A percentile compares a stretch with the other conserved stretches of the same genome.
phyloP scores from a whole-genome alignment of 2,329 filamentous ascomycete species.

The Penicillium occitanis region DNA sequence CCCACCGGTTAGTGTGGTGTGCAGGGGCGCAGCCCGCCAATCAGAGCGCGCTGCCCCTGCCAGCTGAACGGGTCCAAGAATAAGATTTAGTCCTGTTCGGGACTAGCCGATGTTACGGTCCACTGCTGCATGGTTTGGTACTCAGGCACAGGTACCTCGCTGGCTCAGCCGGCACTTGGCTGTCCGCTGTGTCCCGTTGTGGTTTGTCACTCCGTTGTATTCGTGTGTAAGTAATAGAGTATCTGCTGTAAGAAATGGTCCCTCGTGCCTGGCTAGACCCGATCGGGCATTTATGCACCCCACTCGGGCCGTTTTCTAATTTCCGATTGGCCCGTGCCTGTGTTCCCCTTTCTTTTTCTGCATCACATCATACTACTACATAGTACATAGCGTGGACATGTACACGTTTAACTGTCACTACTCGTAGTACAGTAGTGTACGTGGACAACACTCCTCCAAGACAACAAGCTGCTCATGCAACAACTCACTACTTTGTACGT shows the following conservation, averaged over 20 bases:
- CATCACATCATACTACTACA: no score
- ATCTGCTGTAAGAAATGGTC: neutral
- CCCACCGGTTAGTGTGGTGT: neutral
- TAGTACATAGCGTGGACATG: neutral
- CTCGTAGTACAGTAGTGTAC: neutral
- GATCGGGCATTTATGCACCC: neutral
- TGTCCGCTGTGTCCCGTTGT: neutral
- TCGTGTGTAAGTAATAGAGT: neutral
- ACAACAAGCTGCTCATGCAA: neutral
- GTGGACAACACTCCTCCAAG: neutral
- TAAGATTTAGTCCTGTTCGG: neutral
- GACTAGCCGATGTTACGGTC: slow-evolving; percentile 8
- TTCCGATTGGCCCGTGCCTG: slow-evolving; percentile 14
- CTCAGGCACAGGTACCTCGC: neutral
- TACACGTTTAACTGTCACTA: neutral
- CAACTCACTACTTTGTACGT: neutral
- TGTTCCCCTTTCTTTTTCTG: slow-evolving; percentile 7
- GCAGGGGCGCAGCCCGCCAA: neutral
- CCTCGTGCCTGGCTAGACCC: slow-evolving; percentile 8
- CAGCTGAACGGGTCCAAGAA: neutral
- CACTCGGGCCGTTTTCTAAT: neutral
- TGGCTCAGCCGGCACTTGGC: neutral
- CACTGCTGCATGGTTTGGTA: neutral
- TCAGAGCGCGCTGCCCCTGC: neutral
- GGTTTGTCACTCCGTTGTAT: neutral